Percentiles rank a stretch among this genome's conserved stretches.
Conservation (phyloP, 768 basidiomycete species). For the Boletus pseudopeckii region DNA sequence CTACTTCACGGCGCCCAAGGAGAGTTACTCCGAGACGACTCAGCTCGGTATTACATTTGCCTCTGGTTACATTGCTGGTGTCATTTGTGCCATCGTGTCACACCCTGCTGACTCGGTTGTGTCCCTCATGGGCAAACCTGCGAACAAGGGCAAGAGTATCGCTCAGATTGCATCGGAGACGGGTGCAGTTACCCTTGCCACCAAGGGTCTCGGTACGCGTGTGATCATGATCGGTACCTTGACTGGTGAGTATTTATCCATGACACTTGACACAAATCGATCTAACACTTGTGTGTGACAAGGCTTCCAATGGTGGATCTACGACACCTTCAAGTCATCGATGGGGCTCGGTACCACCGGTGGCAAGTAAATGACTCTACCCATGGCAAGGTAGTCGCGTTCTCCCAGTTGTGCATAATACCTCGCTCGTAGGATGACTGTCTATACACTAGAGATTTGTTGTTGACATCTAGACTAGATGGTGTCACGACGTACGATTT, state of each 20-base stretch:
- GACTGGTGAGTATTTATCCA: slow-evolving; percentile 35
- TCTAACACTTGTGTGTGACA: slow-evolving; percentile 10
- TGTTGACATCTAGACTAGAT: slow-evolving; percentile 14
- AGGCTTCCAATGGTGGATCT: slow-evolving; percentile 95
- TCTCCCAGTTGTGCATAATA: slow-evolving; percentile 5
- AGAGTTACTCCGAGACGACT: slow-evolving; percentile 72
- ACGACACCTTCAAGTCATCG: slow-evolving; percentile 78
- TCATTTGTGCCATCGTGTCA: slow-evolving; percentile 93
- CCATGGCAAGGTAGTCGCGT: neutral
- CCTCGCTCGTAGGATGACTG: slow-evolving; percentile 11
- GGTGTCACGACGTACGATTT: neutral
- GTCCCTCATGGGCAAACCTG: slow-evolving; percentile 87
- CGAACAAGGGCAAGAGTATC: slow-evolving; percentile 77
- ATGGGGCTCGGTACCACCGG: slow-evolving; percentile 88
- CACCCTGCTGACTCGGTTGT: slow-evolving; percentile 94
- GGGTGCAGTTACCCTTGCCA: slow-evolving; percentile 60
- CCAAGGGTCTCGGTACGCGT: slow-evolving; percentile 85
- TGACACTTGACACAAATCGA: neutral
- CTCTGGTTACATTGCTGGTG: slow-evolving; percentile 93
- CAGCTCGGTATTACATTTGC: slow-evolving; percentile 88
- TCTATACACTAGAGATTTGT: slow-evolving; percentile 12
- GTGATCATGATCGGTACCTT: slow-evolving; percentile 78
- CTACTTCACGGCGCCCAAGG: slow-evolving; percentile 78
- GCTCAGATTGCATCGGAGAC: slow-evolving; percentile 71
- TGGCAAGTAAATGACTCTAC: slow-evolving; percentile 60